A percentile compares a stretch with the other conserved stretches of the same genome.
phyloP scores from a whole-genome alignment of 106 monocot genomes.

The Dactylorhiza incarnata region DNA sequence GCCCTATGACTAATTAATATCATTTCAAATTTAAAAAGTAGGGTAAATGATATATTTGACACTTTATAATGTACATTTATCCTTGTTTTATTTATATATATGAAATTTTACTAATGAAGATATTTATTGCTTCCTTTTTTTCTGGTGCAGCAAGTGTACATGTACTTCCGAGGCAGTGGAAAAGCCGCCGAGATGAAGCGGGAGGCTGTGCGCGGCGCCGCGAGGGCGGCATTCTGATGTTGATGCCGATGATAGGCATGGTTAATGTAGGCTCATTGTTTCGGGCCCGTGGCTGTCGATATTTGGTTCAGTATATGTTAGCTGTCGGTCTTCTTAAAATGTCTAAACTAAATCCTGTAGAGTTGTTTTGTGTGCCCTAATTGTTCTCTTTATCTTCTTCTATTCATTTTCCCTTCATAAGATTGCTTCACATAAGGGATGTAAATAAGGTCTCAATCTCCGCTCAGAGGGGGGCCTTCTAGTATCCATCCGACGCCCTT shows the following conservation, averaged over 20 bases:
- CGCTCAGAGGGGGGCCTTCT: no score
- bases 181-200: slow-evolving; percentile 88
- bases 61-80: no score
- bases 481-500: no score
- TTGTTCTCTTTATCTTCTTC: not conserved
- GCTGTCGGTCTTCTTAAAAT: not conserved
- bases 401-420: no score
- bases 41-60: no score
- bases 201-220: slow-evolving; percentile 74
- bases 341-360: not conserved
- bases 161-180: slow-evolving; percentile 78
- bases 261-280: not conserved
- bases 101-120: not conserved
- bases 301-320: not conserved
- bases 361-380: not conserved
- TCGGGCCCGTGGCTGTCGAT: not conserved
- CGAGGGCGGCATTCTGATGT: slow-evolving; percentile 65
- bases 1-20: no score
- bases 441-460: no score
- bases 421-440: no score
- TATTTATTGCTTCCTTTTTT: not conserved
- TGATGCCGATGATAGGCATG: not conserved
- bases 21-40: no score
- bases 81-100: no score
- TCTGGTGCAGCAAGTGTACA: slow-evolving; percentile 59